Evolutionary conservation across 306 rosid genomes (phyloP).

Genomic region (Rosa lucieae): DNA sequence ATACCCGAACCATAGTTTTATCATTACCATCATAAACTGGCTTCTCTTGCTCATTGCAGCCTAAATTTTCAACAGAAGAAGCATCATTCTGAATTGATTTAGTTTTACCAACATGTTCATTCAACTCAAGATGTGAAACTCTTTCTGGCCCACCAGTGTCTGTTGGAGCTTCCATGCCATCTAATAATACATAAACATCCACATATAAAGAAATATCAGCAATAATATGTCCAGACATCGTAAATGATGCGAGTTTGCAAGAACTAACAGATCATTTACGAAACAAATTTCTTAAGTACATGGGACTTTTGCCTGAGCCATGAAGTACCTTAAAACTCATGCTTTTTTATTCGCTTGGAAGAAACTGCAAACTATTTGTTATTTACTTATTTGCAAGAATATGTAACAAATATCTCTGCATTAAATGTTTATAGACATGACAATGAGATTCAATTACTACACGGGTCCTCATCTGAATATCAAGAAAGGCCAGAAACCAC

Average conservation of each 20-base stretch:
- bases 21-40: conserved; percentile 26
- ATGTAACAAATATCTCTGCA: neutral
- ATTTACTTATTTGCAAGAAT: neutral
- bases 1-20: conserved; percentile 26
- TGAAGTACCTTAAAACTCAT: neutral
- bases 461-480: neutral
- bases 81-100: conserved; percentile 17
- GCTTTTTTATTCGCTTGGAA: neutral
- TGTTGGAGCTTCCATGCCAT: conserved; percentile 26
- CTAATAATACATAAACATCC: conserved; percentile 27
- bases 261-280: neutral
- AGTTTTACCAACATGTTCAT: conserved; percentile 21
- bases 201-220: conserved; percentile 15
- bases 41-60: conserved; percentile 21
- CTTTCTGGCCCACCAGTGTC: conserved; percentile 14
- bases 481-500: neutral
- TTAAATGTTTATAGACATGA: neutral
- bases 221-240: neutral
- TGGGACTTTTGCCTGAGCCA: neutral
- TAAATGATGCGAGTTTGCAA: neutral
- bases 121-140: conserved; percentile 13
- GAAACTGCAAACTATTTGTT: neutral
- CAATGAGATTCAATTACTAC: neutral
- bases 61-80: conserved; percentile 20
- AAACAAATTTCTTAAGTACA: neutral